These are phyloP conservation scores for Macrotyloma uniflorum DNA, from an alignment of 306 rosid species.

Conservation along the genomic window DNA sequence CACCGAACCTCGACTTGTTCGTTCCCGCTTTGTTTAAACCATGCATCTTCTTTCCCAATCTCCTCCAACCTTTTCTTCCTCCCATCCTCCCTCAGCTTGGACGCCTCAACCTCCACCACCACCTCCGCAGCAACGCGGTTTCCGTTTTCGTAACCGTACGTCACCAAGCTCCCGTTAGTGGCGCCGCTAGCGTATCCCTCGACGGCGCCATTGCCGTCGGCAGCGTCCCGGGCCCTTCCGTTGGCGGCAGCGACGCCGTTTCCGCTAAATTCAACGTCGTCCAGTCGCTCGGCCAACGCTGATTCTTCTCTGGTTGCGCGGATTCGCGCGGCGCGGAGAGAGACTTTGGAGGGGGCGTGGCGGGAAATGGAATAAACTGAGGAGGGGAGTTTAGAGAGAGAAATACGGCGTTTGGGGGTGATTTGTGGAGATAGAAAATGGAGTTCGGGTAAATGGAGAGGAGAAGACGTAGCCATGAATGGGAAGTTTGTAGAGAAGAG, in stretches of 20 bases:
- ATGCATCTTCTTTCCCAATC: constrained; percentile 93
- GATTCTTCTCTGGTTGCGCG: constrained; percentile 68
- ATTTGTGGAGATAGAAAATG: constrained; percentile 58
- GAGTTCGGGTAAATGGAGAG: constrained; percentile 58
- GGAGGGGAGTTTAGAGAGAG: constrained; percentile 38
- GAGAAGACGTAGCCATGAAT: constrained; percentile 55
- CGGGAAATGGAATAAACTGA: constrained; percentile 30
- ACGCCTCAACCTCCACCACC: constrained; percentile 45
- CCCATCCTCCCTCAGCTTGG: constrained; percentile 64
- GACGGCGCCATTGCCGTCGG: constrained; percentile 45
- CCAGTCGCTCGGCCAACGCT: constrained; percentile 53
- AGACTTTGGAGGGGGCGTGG: constrained; percentile 22
- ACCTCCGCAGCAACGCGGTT: constrained; percentile 52
- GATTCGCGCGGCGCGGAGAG: constrained; percentile 45
- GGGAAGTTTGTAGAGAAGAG: background rate
- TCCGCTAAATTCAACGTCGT: constrained; percentile 57
- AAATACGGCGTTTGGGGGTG: constrained; percentile 49
- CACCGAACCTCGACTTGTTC: constrained; percentile 56
- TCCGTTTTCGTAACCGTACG: constrained; percentile 52
- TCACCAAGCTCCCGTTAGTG: constrained; percentile 58
- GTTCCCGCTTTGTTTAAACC: constrained; percentile 68
- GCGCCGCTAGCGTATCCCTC: constrained; percentile 52
- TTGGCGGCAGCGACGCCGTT: constrained; percentile 56
- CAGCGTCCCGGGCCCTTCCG: background rate
- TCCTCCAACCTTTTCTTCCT: constrained; percentile 94